Evolutionary conservation across 805 yeast genomes (phyloP).

Genomic region (Saturnispora halmiae): DNA sequence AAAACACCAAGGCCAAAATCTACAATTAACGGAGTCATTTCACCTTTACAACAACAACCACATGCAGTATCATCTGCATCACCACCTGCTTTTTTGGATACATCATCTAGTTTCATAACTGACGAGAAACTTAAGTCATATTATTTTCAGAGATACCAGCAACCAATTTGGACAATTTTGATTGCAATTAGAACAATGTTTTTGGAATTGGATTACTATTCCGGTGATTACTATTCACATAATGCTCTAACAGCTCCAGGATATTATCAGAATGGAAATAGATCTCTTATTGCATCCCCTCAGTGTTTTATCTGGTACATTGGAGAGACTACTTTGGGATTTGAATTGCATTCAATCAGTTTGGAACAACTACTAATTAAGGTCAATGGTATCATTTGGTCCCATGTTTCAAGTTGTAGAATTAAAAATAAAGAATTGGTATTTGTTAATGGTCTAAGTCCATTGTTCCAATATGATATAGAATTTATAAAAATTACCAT

Average conservation of each 20-base stretch:
- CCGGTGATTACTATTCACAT: slow-evolving; percentile 32
- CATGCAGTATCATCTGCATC: neutral
- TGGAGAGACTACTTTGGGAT: slow-evolving; percentile 43
- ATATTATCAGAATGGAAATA: slow-evolving; percentile 18
- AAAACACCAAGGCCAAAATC: neutral
- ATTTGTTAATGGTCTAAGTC: slow-evolving; percentile 58
- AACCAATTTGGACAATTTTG: slow-evolving; percentile 48
- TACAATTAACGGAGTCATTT: no score
- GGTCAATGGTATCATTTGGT: slow-evolving; percentile 65
- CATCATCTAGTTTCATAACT: neutral
- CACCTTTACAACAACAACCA: no score
- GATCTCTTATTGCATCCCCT: slow-evolving; percentile 20
- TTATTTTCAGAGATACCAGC: slow-evolving; percentile 23
- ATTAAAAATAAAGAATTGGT: slow-evolving; percentile 40
- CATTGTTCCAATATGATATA: slow-evolving; percentile 55
- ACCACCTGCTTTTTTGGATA: neutral
- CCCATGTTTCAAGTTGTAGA: slow-evolving; percentile 48
- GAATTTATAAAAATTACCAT: slow-evolving; percentile 33
- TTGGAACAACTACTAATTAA: slow-evolving; percentile 35
- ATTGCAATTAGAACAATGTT: slow-evolving; percentile 44
- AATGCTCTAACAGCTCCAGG: slow-evolving; percentile 32
- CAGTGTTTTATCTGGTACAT: slow-evolving; percentile 40
- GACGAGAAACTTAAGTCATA: slow-evolving; percentile 21
- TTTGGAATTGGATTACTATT: slow-evolving; percentile 35
- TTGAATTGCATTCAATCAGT: slow-evolving; percentile 38